Percentiles rank a stretch among this genome's conserved stretches.
These are phyloP conservation scores for Takakia lepidozioides DNA, from an alignment of 225 moss, liverwort and hornwort species.

Conservation along the genomic window DNA sequence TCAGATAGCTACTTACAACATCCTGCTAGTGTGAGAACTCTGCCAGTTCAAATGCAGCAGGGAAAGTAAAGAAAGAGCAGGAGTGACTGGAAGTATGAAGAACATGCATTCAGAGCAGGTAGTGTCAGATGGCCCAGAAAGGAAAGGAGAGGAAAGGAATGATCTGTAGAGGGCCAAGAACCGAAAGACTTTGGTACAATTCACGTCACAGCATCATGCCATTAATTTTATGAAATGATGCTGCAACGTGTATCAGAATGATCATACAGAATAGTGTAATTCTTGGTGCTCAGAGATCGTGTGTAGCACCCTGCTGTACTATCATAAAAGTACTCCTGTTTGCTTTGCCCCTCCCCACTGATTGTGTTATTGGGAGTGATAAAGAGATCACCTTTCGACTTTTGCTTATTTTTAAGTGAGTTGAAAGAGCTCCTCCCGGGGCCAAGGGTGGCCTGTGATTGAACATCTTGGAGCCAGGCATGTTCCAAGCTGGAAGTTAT, in stretches of 20 bases:
- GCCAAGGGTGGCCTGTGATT: constrained; percentile 18
- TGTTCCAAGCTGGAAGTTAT: constrained; percentile 38
- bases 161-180: too few relatives aligned
- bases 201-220: too few relatives aligned
- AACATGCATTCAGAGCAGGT: too few relatives aligned
- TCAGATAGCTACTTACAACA: too few relatives aligned
- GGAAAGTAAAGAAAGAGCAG: too few relatives aligned
- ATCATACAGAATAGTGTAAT: constrained; percentile 58
- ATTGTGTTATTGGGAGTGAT: constrained; percentile 48
- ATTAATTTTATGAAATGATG: constrained; percentile 13
- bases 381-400: constrained; percentile 29
- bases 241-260: constrained; percentile 30
- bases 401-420: constrained; percentile 49
- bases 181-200: too few relatives aligned
- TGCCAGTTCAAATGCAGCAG: too few relatives aligned
- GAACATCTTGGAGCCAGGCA: constrained; percentile 33
- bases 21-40: too few relatives aligned
- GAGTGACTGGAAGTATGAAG: too few relatives aligned
- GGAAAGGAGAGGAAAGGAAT: too few relatives aligned
- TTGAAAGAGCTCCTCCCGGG: constrained; percentile 37
- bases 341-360: constrained; percentile 44
- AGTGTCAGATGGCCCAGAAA: too few relatives aligned
- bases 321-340: constrained; percentile 48
- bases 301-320: constrained; percentile 69
- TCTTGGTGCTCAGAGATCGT: constrained; percentile 33